Conservation (phyloP, 2,329 filamentous ascomycete genomes). For the Xylariaceae sp. region DNA sequence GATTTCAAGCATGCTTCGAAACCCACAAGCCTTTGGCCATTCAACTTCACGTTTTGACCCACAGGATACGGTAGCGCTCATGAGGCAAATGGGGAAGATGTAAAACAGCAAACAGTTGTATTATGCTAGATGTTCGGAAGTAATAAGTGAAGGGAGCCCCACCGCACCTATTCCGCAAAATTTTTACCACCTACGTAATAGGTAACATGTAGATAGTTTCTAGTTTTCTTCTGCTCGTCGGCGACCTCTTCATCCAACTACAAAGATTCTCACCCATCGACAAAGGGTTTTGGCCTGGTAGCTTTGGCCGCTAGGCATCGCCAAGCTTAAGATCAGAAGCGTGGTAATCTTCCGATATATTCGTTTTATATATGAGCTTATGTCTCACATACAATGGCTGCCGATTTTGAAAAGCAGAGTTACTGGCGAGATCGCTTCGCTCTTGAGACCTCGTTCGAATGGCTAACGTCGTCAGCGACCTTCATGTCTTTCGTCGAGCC, state of each 20-base stretch:
- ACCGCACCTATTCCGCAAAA: conserved; percentile 9
- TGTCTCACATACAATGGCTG: conserved; percentile 30
- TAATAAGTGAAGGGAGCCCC: conserved; percentile 5
- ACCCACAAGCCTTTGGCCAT: too few relatives aligned
- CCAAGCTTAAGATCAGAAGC: neutral
- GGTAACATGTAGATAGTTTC: too few relatives aligned
- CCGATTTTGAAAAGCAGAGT: conserved; percentile 56
- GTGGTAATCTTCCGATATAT: neutral
- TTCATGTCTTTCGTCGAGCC: conserved; percentile 52
- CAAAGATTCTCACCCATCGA: neutral
- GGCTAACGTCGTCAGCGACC: conserved; percentile 51
- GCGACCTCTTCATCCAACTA: neutral
- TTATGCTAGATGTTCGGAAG: too few relatives aligned
- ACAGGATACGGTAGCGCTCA: too few relatives aligned
- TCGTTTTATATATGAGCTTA: too few relatives aligned
- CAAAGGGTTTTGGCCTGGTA: neutral
- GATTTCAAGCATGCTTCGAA: too few relatives aligned
- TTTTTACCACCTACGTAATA: too few relatives aligned
- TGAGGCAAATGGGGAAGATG: too few relatives aligned
- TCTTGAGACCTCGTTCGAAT: conserved; percentile 55
- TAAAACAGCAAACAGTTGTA: too few relatives aligned
- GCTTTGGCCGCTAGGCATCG: conserved; percentile 12
- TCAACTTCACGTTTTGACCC: too few relatives aligned
- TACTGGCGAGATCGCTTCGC: conserved; percentile 58
- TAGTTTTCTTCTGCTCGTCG: neutral